Evolutionary conservation across 805 yeast species (phyloP), one percentile per base, ranked within the genome.

Genomic region (Wickerhamomyces sydowiorum): DNA sequence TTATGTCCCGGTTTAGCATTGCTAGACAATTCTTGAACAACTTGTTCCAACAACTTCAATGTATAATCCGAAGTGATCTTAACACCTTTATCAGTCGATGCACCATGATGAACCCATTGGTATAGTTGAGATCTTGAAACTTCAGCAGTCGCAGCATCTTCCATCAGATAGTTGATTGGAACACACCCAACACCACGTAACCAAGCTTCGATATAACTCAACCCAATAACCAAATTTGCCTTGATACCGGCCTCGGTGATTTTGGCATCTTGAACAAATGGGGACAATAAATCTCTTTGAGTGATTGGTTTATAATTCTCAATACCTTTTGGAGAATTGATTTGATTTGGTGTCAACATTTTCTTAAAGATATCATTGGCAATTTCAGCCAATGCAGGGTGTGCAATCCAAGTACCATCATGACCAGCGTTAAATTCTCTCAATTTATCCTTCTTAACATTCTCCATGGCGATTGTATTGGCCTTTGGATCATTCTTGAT

Each of bases 391-490:
- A 85, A 70, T 18, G 89, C 90, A 15, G 95, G 95, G 57, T 85
- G 93, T 14, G 91, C 91, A 59, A 85, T 85, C 95, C 95, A 85
- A 45, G 91, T 82, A 39, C 93, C 89, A 67, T 85, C 95, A 65
- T 86, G 88, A 38, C 93, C 93, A 42, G 84, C 82, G 39, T 70
- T 64, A 37, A 83, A 84, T 65, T 85, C 95, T 53, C 93, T 70
- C 50, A 81, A 72, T 65, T 85, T 85, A 64, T 85, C 95, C 60
- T 72, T 76, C 50, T 76, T 73, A 41, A 85, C 93, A 51, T 82
- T 82, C 38, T 73, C 78, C 80, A 85, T 75, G 9, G 90, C 91
- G 38, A 68, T 65, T 37, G 69, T 69, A 65, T 85, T 84, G 47
- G 79, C 76, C 45, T 67, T 75, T 27, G 72, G 67, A 56, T 85